Conservation (phyloP, 2,329 filamentous ascomycete genomes). For the Verticillium albo-atrum region DNA sequence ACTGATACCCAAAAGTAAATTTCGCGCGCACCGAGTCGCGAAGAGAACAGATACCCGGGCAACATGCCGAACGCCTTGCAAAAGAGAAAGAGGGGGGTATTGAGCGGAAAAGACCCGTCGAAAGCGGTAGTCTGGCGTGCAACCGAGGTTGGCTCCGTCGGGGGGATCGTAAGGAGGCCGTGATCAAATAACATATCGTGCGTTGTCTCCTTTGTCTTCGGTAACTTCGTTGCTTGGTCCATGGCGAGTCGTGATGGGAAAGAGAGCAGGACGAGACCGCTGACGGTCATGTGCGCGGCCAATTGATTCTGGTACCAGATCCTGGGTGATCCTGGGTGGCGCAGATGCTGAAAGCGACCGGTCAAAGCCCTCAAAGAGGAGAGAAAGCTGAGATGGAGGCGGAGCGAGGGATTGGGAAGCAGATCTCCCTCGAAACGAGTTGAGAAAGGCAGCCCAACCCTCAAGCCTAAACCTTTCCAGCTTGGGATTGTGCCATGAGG, state of each 20-base stretch:
- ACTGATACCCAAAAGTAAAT: not conserved
- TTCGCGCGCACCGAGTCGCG: not conserved
- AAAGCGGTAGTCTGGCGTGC: not conserved
- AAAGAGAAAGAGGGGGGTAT: not conserved
- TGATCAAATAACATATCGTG: constrained; percentile 6
- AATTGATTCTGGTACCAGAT: constrained; percentile 3
- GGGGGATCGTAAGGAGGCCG: constrained; percentile 6
- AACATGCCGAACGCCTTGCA: not conserved
- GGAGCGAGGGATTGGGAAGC: constrained; percentile 21
- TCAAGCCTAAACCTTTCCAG: constrained; percentile 38
- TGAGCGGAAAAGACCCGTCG: not conserved
- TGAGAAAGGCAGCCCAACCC: constrained; percentile 45
- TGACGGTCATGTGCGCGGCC: not conserved
- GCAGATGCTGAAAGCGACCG: constrained; percentile 31
- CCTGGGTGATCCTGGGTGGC: constrained; percentile 9
- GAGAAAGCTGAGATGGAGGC: constrained; percentile 43
- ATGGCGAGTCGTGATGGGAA: constrained; percentile 1
- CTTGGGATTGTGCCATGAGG: constrained; percentile 32
- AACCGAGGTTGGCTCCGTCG: not conserved
- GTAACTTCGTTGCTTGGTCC: constrained; percentile 18
- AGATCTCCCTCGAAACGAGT: constrained; percentile 35
- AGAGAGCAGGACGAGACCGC: not conserved
- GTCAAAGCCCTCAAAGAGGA: constrained; percentile 42
- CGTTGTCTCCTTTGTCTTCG: constrained; percentile 23
- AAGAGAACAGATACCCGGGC: not conserved